Evolutionary conservation across 768 basidiomycete species (phyloP), one percentile per base, ranked within the genome.

Genomic region (Agaricus subrufescens): DNA sequence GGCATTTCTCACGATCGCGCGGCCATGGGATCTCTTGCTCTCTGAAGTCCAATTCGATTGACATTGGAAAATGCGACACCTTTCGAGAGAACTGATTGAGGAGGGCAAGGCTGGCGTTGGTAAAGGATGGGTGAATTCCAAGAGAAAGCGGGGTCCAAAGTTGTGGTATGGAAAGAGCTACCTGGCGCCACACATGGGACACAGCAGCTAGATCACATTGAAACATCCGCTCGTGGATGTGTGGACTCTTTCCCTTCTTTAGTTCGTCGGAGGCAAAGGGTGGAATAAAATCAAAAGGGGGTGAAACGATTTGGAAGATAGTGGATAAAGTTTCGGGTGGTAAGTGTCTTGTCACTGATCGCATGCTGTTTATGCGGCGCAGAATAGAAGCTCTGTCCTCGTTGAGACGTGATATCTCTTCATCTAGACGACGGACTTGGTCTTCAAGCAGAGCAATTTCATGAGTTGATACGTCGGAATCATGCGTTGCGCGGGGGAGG

Each of bases 61-160:
- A 34, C 31, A 5, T 34, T 34, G 31, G 31, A 34, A 34, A 11
- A 34, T 11, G 7, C 11, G 8, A 1, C 31, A 11, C 31, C 45
- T 55, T 55, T 29, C 43, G 27, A 29, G 42, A 55, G 19, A 48
- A 48, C 11, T 48, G 29, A 19, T 44, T 25, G n/a, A 49, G 25
- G 1, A 49, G 19, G 3, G 46, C 26, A 8, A 19, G 8, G 25
- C 48, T 48, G 39, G 19, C 43, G 3, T 31, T 29, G 12, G 27
- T 29, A 8, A n/a, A 8, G 6, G 10, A 10, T n/a, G 27, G 27
- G n/a, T 23, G 12, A 34, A 55, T 26, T 11, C 47, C 19, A 3
- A 55, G 19, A 9, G 30, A 49, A 3, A 55, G 23, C 3, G 46
- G 29, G 7, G 47, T 55, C 47, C 54, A 55, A 23, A 55, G 47